Evolutionary conservation across 2,329 filamentous ascomycete species (phyloP), one percentile per base, ranked within the genome.

Genomic region (Scytalidium lignicola): DNA sequence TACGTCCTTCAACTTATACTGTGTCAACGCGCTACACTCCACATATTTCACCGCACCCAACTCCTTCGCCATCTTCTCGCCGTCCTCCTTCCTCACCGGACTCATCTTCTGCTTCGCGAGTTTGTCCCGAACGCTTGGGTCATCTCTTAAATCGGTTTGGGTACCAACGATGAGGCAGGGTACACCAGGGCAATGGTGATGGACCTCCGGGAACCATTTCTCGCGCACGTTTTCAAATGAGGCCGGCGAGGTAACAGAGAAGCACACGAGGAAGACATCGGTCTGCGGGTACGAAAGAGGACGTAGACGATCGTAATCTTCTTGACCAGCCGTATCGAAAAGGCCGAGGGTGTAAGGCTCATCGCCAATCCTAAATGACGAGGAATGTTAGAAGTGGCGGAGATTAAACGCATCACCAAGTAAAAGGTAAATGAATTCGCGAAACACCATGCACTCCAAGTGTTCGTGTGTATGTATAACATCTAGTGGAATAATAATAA

Each of bases 221-320:
- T 96, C 92, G 64, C 91, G 85, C 46, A 97, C 93, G 86, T 99
- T 99, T 70, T 99, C 93, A 70, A 99, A 99, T 7, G 91, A 96
- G 39, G 93, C 91, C 39, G 92, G 93, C 42, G 92, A 96, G 50
- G 91, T 96, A 65, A 99, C 91, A 66, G 90, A 96, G 73, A 97
- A 99, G 78, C 93, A 99, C 62, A 99, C 91, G 52, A 99, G 86
- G 75, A 99, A 97, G 58, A 97, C 93, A 66, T 97, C 93, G 62
- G 93, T 97, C 74, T 97, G 93, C 1, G 93, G 93, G 69, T 99
- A 99, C 55, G 93, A 97, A 53, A 97, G 82, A 43, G 93, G 93
- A 65, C 93, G 88, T 57, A 99, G 83, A 63, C 93, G 87, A 72
- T 99, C 93, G 74, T 97, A 97, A 84, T 99, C 92, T 79, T 99